These are phyloP conservation scores for Fraxinus sp. DNA, from an alignment of 305 asterid species.

Conservation along the genomic window DNA sequence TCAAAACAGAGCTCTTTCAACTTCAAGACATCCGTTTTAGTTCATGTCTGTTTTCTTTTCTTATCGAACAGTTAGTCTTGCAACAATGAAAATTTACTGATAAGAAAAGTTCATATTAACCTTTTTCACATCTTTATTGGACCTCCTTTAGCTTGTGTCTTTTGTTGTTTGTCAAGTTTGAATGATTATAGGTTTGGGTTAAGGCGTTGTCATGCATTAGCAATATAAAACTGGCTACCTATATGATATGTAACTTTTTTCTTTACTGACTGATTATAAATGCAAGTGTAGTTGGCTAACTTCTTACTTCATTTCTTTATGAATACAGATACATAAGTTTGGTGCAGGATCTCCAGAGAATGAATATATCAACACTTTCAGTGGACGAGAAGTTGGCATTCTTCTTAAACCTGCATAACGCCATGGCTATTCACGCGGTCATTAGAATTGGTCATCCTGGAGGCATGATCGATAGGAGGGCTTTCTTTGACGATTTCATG, in stretches of 20 bases:
- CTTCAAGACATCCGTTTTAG: background rate
- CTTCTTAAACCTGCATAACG: slow-evolving; percentile 82
- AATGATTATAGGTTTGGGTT: background rate
- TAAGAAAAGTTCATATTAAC: background rate
- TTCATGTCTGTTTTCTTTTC: background rate
- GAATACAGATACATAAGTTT: slow-evolving; percentile 59
- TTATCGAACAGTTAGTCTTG: background rate
- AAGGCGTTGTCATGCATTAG: background rate
- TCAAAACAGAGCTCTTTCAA: background rate
- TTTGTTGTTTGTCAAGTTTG: background rate
- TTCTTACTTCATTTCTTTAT: background rate
- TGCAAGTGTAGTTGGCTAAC: background rate
- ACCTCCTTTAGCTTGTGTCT: background rate
- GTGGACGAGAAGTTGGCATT: slow-evolving; percentile 71
- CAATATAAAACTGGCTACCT: background rate
- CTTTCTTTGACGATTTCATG: slow-evolving; percentile 74
- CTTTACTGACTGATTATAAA: background rate
- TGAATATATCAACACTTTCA: slow-evolving; percentile 49
- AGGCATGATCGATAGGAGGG: slow-evolving; percentile 66
- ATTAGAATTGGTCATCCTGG: slow-evolving; percentile 81
- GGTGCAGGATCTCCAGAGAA: slow-evolving; percentile 80
- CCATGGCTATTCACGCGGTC: slow-evolving; percentile 88
- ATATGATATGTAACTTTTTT: background rate
- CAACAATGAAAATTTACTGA: background rate
- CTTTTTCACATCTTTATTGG: background rate